A percentile compares a stretch with the other conserved stretches of the same genome.
These are phyloP conservation scores for Phytophthora quininea DNA, from an alignment of 352 stramenopile genomes.

Conservation along the genomic window DNA sequence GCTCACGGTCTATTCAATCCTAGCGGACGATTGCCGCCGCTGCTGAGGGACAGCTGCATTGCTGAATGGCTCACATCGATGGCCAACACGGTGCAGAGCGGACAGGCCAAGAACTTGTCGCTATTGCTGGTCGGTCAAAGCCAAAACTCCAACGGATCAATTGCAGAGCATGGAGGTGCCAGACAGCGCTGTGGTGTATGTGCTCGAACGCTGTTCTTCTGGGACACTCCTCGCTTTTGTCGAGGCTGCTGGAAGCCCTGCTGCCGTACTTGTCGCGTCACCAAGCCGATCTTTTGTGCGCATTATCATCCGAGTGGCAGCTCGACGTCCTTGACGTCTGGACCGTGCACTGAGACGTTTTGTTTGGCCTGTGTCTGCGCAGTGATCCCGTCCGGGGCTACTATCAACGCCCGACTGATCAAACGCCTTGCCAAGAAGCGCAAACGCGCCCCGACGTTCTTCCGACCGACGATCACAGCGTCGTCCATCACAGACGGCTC, in stretches of 20 bases:
- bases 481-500: constrained; percentile 38
- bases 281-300: constrained; percentile 77
- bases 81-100: constrained; percentile 64
- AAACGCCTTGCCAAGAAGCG: constrained; percentile 71
- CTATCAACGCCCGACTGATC: constrained; percentile 71
- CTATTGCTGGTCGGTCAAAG: constrained; percentile 49
- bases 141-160: constrained; percentile 1
- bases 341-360: constrained; percentile 76
- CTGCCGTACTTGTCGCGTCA: constrained; percentile 69
- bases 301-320: constrained; percentile 50
- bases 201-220: constrained; percentile 64
- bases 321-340: constrained; percentile 17
- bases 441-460: constrained; percentile 37
- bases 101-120: constrained; percentile 80
- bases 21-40: constrained; percentile 53
- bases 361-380: constrained; percentile 76
- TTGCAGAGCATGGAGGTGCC: constrained; percentile 4
- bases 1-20: constrained; percentile 71
- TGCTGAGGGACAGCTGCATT: constrained; percentile 63
- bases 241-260: constrained; percentile 70
- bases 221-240: constrained; percentile 61
- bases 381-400: constrained; percentile 63
- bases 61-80: constrained; percentile 65
- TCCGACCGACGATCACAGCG: constrained; percentile 48
- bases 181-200: constrained; percentile 61